Conservation (phyloP, 2,329 filamentous ascomycete species). For the Pseudogymnoascus sp. region DNA sequence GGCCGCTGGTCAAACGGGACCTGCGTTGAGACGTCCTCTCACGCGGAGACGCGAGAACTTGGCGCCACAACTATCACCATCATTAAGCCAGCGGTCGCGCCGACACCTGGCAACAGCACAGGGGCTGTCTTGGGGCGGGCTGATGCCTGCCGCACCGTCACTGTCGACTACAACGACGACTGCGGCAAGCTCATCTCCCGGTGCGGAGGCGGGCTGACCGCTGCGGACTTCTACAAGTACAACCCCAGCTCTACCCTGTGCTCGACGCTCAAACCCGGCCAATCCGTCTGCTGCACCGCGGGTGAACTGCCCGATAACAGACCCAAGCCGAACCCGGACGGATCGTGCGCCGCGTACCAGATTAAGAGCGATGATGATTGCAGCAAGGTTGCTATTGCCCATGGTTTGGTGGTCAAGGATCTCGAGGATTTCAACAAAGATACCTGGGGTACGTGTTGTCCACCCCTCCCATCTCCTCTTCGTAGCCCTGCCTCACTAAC, state of each 20-base stretch:
- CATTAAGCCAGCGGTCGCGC: not conserved
- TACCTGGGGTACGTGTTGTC: not conserved
- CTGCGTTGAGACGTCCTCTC: not conserved
- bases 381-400: not conserved
- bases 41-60: not conserved
- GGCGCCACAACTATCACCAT: not conserved
- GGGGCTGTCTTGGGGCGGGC: not conserved
- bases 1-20: not conserved
- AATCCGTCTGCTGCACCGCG: not conserved
- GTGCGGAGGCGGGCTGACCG: constrained; percentile 21
- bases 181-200: constrained; percentile 21
- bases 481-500: not conserved
- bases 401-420: not conserved
- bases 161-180: constrained; percentile 22
- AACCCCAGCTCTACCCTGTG: constrained; percentile 27
- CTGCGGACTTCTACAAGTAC: constrained; percentile 22
- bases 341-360: not conserved
- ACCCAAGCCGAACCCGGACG: not conserved
- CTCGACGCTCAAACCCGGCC: constrained; percentile 23
- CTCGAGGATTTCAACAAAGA: not conserved
- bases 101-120: not conserved
- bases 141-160: not conserved
- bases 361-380: not conserved
- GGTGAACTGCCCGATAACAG: not conserved
- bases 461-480: not conserved